A percentile compares a stretch with the other conserved stretches of the same genome.
phyloP scores from a whole-genome alignment of 169 alveolate species.

The Cryptosporidium viatorum region DNA sequence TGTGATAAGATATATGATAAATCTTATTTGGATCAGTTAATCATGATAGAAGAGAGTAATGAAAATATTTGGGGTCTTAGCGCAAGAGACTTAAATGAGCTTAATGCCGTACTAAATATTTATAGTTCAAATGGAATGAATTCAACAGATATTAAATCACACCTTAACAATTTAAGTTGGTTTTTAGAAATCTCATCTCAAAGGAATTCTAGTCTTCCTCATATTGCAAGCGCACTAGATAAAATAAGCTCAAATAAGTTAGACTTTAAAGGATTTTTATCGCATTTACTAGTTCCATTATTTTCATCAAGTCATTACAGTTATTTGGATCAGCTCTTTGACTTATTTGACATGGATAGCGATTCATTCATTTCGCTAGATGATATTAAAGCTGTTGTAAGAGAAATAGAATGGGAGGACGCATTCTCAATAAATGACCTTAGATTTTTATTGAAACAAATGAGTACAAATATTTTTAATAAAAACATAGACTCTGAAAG shows the following conservation, averaged over 20 bases:
- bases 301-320: conserved; percentile 66
- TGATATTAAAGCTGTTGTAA: conserved; percentile 43
- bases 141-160: conserved; percentile 19
- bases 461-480: conserved; percentile 33
- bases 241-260: conserved; percentile 5
- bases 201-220: conserved; percentile 45
- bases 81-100: conserved; percentile 54
- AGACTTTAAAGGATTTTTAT: conserved; percentile 26
- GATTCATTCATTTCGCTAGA: conserved; percentile 58
- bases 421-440: conserved; percentile 23
- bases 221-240: conserved; percentile 23
- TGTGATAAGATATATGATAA: conserved; percentile 41
- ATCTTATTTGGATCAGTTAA: conserved; percentile 28
- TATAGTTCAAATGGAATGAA: conserved; percentile 10
- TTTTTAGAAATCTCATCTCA: conserved; percentile 51
- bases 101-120: conserved; percentile 6
- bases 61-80: conserved; percentile 71
- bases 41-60: conserved; percentile 63
- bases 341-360: conserved; percentile 62
- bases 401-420: conserved; percentile 71
- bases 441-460: conserved; percentile 22
- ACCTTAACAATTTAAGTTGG: conserved; percentile 39
- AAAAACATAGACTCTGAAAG: conserved; percentile 22
- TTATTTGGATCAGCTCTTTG: conserved; percentile 52
- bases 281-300: conserved; percentile 30